Evolutionary conservation across 371 early-diverging fungal species (phyloP).

Genomic region (Rhizopus delemar): DNA sequence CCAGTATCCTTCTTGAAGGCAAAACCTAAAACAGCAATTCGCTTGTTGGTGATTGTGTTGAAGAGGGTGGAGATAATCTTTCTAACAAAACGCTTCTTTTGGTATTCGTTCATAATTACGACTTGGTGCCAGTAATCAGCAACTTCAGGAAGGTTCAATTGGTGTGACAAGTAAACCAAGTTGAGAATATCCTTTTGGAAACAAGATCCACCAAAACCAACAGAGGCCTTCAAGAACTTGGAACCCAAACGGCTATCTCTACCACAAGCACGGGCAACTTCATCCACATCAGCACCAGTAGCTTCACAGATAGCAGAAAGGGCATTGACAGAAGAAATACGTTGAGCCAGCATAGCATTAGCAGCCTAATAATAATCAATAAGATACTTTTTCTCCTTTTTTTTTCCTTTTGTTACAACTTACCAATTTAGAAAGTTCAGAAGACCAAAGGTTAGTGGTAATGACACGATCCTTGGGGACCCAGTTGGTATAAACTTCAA

Average conservation of each 20-base stretch:
- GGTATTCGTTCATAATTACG: constrained; percentile 90
- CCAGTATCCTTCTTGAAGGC: constrained; percentile 97
- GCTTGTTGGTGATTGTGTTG: constrained; percentile 85
- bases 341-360: constrained; percentile 95
- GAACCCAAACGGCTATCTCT: constrained; percentile 87
- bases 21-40: constrained; percentile 87
- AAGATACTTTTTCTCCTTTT: background rate
- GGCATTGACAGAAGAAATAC: constrained; percentile 93
- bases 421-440: constrained; percentile 90
- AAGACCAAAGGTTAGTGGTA: constrained; percentile 93
- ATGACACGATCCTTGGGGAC: constrained; percentile 85
- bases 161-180: constrained; percentile 84
- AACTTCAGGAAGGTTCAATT: constrained; percentile 86
- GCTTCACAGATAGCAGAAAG: constrained; percentile 93
- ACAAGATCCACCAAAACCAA: constrained; percentile 95
- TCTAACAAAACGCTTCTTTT: constrained; percentile 84
- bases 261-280: constrained; percentile 92
- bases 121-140: constrained; percentile 95
- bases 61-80: constrained; percentile 72
- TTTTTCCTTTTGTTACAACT: constrained; percentile 19
- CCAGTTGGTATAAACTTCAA: constrained; percentile 81
- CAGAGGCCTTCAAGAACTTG: constrained; percentile 90
- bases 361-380: constrained; percentile 65
- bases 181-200: constrained; percentile 96
- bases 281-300: constrained; percentile 94